Base-by-base conservation (phyloP, 1,284 basidiomycete species). In the Tylopilus sp. region DNA sequence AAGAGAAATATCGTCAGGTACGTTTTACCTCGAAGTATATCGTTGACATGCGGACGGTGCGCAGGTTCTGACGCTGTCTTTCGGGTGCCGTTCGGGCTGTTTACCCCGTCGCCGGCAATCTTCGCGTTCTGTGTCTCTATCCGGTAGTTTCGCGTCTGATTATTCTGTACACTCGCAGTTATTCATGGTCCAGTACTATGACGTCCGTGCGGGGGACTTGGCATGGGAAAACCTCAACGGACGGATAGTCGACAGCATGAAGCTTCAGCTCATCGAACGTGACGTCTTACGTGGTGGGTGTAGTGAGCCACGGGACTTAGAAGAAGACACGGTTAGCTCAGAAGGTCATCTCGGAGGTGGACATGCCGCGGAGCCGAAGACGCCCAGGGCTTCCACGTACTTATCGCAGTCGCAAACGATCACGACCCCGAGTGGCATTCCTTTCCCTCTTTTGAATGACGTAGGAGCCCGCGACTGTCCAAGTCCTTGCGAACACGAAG, bases 111-210 rank as follows among this genome's bases (percentile, higher is more conserved):
- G 19, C 35, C 37, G n/a, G 19, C 41, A 21, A 39, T 43, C 41
- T 38, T 34, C 26, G 25, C 25, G 8, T 48, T 37, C 44, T 33
- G 19, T 51, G 41, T 44, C n/a, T 36, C 31, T 34, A 16, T 43
- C 16, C 21, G 21, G 9, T 49, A 46, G 28, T 30, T 49, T 43
- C 30, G 7, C 5, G 19, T 55, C 64, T 68, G 28, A 64, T 58
- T n/a, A 28, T 23, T 38, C 55, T 49, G 26, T 49, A 33, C 49
- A 21, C 44, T 41, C 51, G 44, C 12, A 77, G 66, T 64, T 72
- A 23, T 86, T 79, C 64, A 67, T 68, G 40, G 76, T 81, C 40
- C 84, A 88, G 54, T 89, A 79, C 58, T 81, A 74, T 59, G 83
- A 89, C 59, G 69, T 76, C 18, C 74, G 81, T 28, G 74, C 77